These are phyloP conservation scores for Citrus sp. DNA, from an alignment of 345 rosid species.

Conservation along the genomic window DNA sequence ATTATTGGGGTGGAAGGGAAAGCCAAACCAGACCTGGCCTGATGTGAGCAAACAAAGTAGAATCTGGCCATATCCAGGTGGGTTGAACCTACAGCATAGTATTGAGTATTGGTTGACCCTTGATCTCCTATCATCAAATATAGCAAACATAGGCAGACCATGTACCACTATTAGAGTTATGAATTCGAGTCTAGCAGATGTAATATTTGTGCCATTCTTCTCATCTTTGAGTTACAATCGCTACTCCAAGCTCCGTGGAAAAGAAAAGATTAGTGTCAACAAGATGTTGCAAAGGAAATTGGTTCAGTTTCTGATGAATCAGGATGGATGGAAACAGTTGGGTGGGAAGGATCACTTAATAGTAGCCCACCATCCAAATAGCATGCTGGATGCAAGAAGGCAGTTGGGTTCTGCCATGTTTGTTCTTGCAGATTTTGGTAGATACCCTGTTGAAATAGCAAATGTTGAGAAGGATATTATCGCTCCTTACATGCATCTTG, in stretches of 20 bases:
- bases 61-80: slow-evolving; percentile 72
- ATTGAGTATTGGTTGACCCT: slow-evolving; percentile 94
- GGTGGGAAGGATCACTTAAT: slow-evolving; percentile 65
- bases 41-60: slow-evolving; percentile 33
- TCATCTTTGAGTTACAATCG: slow-evolving; percentile 77
- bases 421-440: slow-evolving; percentile 93
- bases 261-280: slow-evolving; percentile 48
- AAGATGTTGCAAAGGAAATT: slow-evolving; percentile 63
- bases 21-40: slow-evolving; percentile 60
- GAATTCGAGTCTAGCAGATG: slow-evolving; percentile 60
- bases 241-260: slow-evolving; percentile 58
- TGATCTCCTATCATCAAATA: slow-evolving; percentile 73
- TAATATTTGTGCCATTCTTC: slow-evolving; percentile 84
- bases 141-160: slow-evolving; percentile 36
- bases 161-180: slow-evolving; percentile 59
- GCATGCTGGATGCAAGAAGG: slow-evolving; percentile 60
- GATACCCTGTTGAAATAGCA: slow-evolving; percentile 67
- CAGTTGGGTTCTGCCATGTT: slow-evolving; percentile 76
- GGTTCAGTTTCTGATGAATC: slow-evolving; percentile 45
- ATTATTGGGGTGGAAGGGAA: slow-evolving; percentile 71
- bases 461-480: slow-evolving; percentile 73
- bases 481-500: slow-evolving; percentile 87
- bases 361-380: slow-evolving; percentile 86
- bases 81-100: slow-evolving; percentile 87
- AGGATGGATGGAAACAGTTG: slow-evolving; percentile 54